Evolutionary conservation across 306 rosid genomes (phyloP), one percentile per base, ranked within the genome.

Genomic region (Fagus sylvatica): DNA sequence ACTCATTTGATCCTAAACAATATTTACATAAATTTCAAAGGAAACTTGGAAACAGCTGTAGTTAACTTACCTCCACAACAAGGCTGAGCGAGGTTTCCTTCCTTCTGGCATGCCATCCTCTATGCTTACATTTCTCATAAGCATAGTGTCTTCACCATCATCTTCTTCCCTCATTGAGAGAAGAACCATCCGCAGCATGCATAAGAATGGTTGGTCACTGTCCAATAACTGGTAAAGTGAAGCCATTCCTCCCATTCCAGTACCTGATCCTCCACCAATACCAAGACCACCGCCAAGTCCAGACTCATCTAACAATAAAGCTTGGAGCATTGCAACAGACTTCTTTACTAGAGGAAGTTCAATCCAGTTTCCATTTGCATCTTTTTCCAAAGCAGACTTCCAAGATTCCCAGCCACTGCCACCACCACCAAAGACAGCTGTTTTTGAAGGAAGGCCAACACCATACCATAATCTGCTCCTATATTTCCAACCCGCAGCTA

Each of bases 211-310:
- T 68, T 95, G 99, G 76, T 95, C 99, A 86, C 99, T 95, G 84
- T 95, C 99, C 87, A 95, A 87, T 76, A 95, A 83, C 85, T 95
- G 97, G 90, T 88, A 95, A 66, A 95, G 91, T 53, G 94, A 91
- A 72, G 96, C 56, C 99, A 95, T 91, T 15, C 97, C 99, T 79
- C 99, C 99, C 99, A 95, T 95, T 80, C 99, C 99, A 48, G 99
- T 95, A 78, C 99, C 99, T 53, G 99, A 95, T 69, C 99, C 99
- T 81, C 96, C 92, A 60, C 99, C 99, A 60, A 95, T 95, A 74
- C 99, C 98, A 84, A 95, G 99, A 78, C 99, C 97, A 75, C 99
- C 99, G 66, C 99, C 98, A 69, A 89, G 91, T 76, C 98, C 98
- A 16, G 98, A 91, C 79, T 93, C 98, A 84, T 93, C 97, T 80